Percentiles rank a stretch among this genome's conserved stretches.
Evolutionary conservation across 2,329 filamentous ascomycete genomes (phyloP).

Genomic region (Ophiostoma piceae): DNA sequence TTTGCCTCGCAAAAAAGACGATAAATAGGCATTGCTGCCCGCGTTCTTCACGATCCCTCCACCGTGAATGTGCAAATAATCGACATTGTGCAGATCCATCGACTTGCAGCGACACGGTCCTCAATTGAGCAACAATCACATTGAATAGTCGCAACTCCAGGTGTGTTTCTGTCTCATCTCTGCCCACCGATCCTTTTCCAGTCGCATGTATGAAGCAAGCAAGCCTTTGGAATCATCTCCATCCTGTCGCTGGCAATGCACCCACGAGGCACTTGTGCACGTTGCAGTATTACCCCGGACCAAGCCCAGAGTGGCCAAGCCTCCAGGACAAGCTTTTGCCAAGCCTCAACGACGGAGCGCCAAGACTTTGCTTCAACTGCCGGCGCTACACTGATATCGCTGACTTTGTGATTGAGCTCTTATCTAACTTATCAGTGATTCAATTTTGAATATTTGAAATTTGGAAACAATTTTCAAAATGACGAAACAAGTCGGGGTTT

Average conservation of each 20-base stretch:
- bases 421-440: background rate
- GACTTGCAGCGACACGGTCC: background rate
- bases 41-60: background rate
- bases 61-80: background rate
- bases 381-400: background rate
- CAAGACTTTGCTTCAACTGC: background rate
- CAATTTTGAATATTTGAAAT: background rate
- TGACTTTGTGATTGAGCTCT: background rate
- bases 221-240: background rate
- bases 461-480: background rate
- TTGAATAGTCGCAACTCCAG: background rate
- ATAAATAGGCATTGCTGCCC: background rate
- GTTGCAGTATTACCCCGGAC: background rate
- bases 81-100: background rate
- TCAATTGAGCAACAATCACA: background rate
- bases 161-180: background rate
- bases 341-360: background rate
- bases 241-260: background rate
- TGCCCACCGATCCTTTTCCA: background rate
- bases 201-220: background rate
- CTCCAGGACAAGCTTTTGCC: constrained; percentile 1
- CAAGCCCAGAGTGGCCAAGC: background rate
- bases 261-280: background rate
- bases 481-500: background rate
- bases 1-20: background rate